Evolutionary conservation across 2,329 filamentous ascomycete species (phyloP).

Genomic region (Fusarium compactum): DNA sequence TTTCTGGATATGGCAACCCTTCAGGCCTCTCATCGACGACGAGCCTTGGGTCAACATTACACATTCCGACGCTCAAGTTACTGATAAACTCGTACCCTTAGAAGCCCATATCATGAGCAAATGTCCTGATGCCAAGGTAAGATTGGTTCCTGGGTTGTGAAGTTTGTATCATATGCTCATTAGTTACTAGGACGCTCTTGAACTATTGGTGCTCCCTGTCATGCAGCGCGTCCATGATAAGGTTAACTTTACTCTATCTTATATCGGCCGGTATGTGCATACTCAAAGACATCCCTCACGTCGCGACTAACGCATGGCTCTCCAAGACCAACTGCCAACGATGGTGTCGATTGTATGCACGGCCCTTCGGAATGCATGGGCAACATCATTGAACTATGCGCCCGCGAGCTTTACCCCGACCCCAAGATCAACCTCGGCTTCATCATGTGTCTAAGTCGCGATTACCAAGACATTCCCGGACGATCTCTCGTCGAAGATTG

Average conservation of each 20-base stretch:
- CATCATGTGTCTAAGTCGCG: conserved; percentile 85
- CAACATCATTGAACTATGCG: conserved; percentile 94
- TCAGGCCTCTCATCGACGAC: conserved; percentile 19
- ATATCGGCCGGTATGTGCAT: conserved; percentile 78
- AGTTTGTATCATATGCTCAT: conserved; percentile 17
- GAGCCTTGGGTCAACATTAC: conserved; percentile 16
- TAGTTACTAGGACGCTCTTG: conserved; percentile 75
- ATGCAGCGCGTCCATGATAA: conserved; percentile 87
- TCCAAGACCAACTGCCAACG: conserved; percentile 75
- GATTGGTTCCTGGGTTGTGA: not conserved
- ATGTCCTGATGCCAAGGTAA: conserved; percentile 85
- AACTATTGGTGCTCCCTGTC: conserved; percentile 82
- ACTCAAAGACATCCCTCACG: not conserved
- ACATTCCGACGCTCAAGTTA: conserved; percentile 13
- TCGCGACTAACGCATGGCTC: not conserved
- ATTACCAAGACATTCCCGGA: conserved; percentile 83
- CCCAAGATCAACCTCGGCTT: conserved; percentile 93
- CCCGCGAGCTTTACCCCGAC: conserved; percentile 82
- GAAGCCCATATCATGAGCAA: conserved; percentile 98
- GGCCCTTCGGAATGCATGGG: conserved; percentile 91
- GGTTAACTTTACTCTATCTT: conserved; percentile 91
- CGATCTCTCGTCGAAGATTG: conserved; percentile 85
- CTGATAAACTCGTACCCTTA: conserved; percentile 71
- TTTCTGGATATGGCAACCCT: conserved; percentile 47
- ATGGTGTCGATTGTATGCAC: conserved; percentile 89